phyloP scores from a whole-genome alignment of 768 basidiomycete genomes.

The Lyophyllum semitale region DNA sequence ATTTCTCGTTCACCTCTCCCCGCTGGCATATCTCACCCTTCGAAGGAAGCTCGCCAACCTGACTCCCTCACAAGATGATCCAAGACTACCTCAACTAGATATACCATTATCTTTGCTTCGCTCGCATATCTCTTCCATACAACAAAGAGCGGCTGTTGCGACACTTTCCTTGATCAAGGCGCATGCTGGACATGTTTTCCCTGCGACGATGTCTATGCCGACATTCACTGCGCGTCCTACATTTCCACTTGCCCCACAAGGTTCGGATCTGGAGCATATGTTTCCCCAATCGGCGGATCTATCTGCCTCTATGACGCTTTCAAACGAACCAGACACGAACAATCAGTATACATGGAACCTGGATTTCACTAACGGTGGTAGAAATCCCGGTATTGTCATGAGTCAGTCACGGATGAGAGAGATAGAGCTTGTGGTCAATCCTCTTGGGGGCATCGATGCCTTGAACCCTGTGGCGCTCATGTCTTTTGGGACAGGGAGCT shows the following conservation, averaged over 20 bases:
- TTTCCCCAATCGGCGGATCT: slow-evolving; percentile 46
- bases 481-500: slow-evolving; percentile 54
- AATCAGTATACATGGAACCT: slow-evolving; percentile 60
- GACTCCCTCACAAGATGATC: slow-evolving; percentile 15
- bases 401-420: slow-evolving; percentile 74
- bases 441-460: slow-evolving; percentile 49
- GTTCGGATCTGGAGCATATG: slow-evolving; percentile 48
- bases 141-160: slow-evolving; percentile 56
- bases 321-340: slow-evolving; percentile 12
- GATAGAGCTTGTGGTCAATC: slow-evolving; percentile 65
- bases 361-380: slow-evolving; percentile 65
- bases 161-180: slow-evolving; percentile 45
- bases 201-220: slow-evolving; percentile 46
- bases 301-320: slow-evolving; percentile 25
- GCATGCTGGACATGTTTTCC: slow-evolving; percentile 38
- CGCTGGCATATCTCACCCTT: slow-evolving; percentile 66
- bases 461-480: slow-evolving; percentile 43
- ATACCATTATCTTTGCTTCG: slow-evolving; percentile 54
- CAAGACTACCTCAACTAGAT: slow-evolving; percentile 45
- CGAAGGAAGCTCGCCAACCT: slow-evolving; percentile 34
- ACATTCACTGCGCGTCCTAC: slow-evolving; percentile 49
- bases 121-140: slow-evolving; percentile 38
- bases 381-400: slow-evolving; percentile 62
- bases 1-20: slow-evolving; percentile 72
- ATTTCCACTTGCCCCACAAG: slow-evolving; percentile 51